Evolutionary conservation across 2,329 filamentous ascomycete genomes (phyloP), one percentile per base, ranked within the genome.

Genomic region (Rhexocercosporidium sp.): DNA sequence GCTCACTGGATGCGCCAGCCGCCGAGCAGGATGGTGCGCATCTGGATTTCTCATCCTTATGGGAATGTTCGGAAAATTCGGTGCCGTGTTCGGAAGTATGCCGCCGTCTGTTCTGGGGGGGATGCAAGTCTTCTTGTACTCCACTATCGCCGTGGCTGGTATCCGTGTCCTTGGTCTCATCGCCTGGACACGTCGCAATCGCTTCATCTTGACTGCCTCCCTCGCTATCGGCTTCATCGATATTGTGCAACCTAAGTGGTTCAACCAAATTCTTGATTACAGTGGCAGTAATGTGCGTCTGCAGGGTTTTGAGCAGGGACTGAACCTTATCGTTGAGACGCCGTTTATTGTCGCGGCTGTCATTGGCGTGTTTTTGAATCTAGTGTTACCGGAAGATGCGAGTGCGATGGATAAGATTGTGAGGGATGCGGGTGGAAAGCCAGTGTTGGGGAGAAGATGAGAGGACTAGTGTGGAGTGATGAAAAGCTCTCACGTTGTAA

Each of bases 31-130:
- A 0, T 91, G 89, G 78, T 87, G 84, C 67, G 87, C 85, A 73
- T 89, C 87, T 73, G 85, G 87, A 71, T 91, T 90, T 81, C 81
- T 92, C 22, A 78, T 92, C 37, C 75, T 92, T 66, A 91, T 91
- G 86, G 90, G 89, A 7, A 82, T 92, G 60, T 91, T 92, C 75
- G 85, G 88, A 63, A 92, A 92, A 74, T 92, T 92, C 70, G 88
- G 89, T 1, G 89, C 89, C 0, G 86, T 90, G 0, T 83, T 92
- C 4, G 88, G 90, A 0, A 82, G 88, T 9, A 92, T 92, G 66
- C 90, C 89, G 0, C 78, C 79, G 3, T 80, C 81, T 5, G 81
- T 83, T 7, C 75, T 84, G 0, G 81, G 81, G 5, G 81, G 81
- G 9, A 83, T 83, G 81, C 81, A 83, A 66, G 90, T 89, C 0